Base-by-base conservation (phyloP, 768 basidiomycete genomes). In the Fomitopsis pulvina region DNA sequence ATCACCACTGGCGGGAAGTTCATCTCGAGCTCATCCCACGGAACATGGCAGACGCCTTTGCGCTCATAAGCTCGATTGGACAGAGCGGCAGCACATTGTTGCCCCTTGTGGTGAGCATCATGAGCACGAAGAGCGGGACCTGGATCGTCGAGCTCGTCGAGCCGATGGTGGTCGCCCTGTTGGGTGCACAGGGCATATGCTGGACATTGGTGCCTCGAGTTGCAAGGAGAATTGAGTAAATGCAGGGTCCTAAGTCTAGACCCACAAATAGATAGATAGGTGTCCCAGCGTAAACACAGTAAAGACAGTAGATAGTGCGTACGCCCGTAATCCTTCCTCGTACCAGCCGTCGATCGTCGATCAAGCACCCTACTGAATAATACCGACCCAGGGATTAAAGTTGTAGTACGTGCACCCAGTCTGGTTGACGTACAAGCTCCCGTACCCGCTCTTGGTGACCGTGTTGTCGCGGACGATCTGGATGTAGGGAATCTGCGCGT, bases 131-230 rank as follows among this genome's bases (percentile, higher is more conserved):
- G 55, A 56, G 56, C 30, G 63, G 61, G 2, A 63, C 62, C 8
- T 64, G 61, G 61, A 57, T 62, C 25, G 60, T 64, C n/a, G n/a
- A n/a, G n/a, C n/a, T n/a, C n/a, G n/a, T n/a, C 22, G 59, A 62
- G 53, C 63, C 63, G 16, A 61, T 60, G 1, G 61, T 61, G 1
- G 57, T 63, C 0, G 63, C 63, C 0, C 45, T 62, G 25, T 47
- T 64, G 14, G 57, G 59, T 12, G 61, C 59, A 8, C 61, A 62
- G 46, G 61, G 56, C 8, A 41, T 59, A 0, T 57, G 53, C 34
- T 64, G 61, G 61, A 51, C 52, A 41, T 21, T 64, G 16, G 61
- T 62, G 24, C 62, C 62, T 4, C 54, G 55, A 29, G 51, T 55
- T 16, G 59, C 50, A 2, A 56, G 55, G 37, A 51, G 55, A 26